Evolutionary conservation across 2,329 filamentous ascomycete genomes (phyloP), one percentile per base, ranked within the genome.

Genomic region (Paraconiothyrium sp.): DNA sequence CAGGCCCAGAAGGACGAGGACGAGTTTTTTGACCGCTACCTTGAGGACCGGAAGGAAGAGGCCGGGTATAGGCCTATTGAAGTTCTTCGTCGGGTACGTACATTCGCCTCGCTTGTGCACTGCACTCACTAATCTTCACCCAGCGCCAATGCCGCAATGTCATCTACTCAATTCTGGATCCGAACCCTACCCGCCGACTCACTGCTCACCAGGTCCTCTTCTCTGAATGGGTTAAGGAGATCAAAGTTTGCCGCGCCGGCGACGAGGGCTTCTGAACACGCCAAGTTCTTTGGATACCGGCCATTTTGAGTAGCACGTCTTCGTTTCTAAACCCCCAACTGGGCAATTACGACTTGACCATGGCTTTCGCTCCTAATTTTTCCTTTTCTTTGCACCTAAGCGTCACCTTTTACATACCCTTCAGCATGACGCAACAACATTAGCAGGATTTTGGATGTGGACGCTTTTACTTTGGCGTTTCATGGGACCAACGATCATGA

Each of bases 171-270:
- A 97, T 99, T 67, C 86, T 99, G 49, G 95, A 99, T 76, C 95
- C 95, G 34, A 97, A 97, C 77, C 93, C 95, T 30, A 88, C 88
- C 60, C 91, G 95, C 67, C 92, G 95, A 71, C 94, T 99, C 77
- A 97, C 93, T 34, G 94, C 95, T 61, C 94, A 94, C 44, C 95
- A 99, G 82, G 93, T 98, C 60, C 88, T 99, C 73, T 97, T 97
- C 81, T 98, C 94, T 4, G 95, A 99, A 83, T 99, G 95, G 95
- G 93, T 95, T 69, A 92, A 95, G 70, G 94, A 97, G 80, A 97
- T 98, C 80, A 97, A 94, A 82, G 86, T 98, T 60, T 99, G 95
- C 84, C 95, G 94, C 81, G 94, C 95, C 63, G 95, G 94, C 69
- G 92, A 98, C 81, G 94, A 98, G 85, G 95, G 95, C 60, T 90